These are phyloP conservation scores for Daldinia eschscholtzii DNA, from an alignment of 2,329 filamentous ascomycete genomes.

Conservation along the genomic window DNA sequence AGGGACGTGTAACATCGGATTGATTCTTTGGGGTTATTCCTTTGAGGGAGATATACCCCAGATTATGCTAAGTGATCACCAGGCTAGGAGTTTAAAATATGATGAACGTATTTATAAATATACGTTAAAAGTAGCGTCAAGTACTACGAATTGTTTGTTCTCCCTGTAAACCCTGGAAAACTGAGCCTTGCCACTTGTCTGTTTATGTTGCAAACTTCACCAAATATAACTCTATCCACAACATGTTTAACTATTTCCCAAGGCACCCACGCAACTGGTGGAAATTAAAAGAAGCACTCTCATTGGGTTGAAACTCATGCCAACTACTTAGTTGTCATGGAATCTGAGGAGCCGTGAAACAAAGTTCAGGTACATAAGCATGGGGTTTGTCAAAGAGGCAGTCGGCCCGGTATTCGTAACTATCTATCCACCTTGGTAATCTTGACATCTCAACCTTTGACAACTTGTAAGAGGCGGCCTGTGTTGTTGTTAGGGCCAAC, in stretches of 20 bases:
- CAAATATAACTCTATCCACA: neutral
- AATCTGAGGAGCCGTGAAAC: neutral
- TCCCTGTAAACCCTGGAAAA: neutral
- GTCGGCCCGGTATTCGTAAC: neutral
- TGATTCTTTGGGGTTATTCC: neutral
- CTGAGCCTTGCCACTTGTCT: neutral
- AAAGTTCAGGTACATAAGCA: neutral
- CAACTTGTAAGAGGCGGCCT: neutral
- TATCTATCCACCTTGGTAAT: neutral
- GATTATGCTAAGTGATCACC: neutral
- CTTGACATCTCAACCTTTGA: neutral
- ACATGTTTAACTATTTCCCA: neutral
- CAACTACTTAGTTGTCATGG: neutral
- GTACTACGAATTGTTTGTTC: neutral
- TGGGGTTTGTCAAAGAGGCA: neutral
- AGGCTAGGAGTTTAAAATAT: neutral
- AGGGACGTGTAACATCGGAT: neutral
- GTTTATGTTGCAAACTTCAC: neutral
- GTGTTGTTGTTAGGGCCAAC: neutral
- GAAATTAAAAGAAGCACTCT: neutral
- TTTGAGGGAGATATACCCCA: neutral
- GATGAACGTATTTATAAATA: neutral
- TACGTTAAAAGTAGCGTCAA: neutral
- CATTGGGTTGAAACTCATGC: neutral
- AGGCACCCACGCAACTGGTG: neutral